Evolutionary conservation across 345 rosid species (phyloP).

Genomic region (Jatropha curcas): DNA sequence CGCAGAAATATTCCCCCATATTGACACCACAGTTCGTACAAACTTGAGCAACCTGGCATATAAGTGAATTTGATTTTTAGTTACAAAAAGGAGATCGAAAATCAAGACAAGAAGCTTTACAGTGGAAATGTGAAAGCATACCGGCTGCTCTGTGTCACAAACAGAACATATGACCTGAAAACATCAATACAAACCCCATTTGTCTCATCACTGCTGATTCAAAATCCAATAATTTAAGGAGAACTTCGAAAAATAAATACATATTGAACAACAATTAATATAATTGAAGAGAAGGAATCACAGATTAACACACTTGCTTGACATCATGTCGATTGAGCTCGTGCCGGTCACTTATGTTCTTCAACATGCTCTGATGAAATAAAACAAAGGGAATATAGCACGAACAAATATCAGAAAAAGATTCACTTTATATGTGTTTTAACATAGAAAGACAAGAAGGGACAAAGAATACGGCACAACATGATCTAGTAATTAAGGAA

Average conservation of each 20-base stretch:
- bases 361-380: conserved; percentile 54
- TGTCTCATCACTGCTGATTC: neutral
- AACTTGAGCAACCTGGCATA: conserved; percentile 61
- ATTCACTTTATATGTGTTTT: neutral
- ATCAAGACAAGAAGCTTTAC: neutral
- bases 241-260: neutral
- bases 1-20: conserved; percentile 95
- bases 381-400: neutral
- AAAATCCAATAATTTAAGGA: neutral
- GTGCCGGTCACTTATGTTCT: conserved; percentile 59
- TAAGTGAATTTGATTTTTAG: conserved; percentile 4
- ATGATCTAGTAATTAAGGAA: neutral
- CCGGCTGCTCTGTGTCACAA: conserved; percentile 98
- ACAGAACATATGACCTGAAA: conserved; percentile 84
- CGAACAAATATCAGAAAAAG: neutral
- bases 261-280: neutral
- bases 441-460: too few species aligned
- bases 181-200: conserved; percentile 14
- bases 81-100: conserved; percentile 10
- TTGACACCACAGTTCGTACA: conserved; percentile 96
- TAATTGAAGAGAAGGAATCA: neutral
- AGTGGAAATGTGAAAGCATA: conserved; percentile 22
- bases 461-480: neutral
- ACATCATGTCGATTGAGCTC: conserved; percentile 83
- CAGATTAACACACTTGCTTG: conserved; percentile 51